Base-by-base conservation (phyloP, 2,329 filamentous ascomycete species). In the Zasmidium citrigriseum region DNA sequence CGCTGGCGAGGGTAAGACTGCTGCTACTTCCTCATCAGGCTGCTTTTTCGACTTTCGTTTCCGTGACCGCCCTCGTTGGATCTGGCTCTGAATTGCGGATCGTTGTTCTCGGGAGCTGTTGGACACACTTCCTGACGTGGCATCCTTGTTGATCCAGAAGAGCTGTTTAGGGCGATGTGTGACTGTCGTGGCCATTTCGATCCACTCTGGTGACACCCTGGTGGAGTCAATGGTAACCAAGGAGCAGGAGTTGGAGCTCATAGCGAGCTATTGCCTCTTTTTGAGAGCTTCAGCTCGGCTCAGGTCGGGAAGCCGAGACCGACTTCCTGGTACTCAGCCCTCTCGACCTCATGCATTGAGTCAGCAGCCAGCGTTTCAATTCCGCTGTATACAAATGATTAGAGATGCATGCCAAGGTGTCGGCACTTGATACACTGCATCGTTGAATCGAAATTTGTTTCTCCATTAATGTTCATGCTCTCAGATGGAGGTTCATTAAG, bases 101-200 rank as follows among this genome's bases (percentile, higher is more conserved):
- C 46, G 46, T 23, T 56, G 29, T 24, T 50, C 54, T 14, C 44
- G 22, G 7, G 54, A 50, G 23, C 46, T 56, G 3, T 56, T 27
- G 20, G 24, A 18, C 10, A 56, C 29, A 27, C 41, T 51, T 2
- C 34, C 46, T 12, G 46, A 27, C 24, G 20, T 51, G 10, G 47
- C 23, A 22, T 56, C 34, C 23, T 34, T 51, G 23, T 56, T 56
- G 22, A 56, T 45, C 54, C 54, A 56, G 34, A 56, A 46, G 12
- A 51, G 29, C 27, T 23, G 23, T n/a, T 56, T 52, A 9, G 34
- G 34, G 12, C 34, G 34, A 4, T 41, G 34, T 41, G 34, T 7
- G 7, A 41, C 34, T 9, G 16, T 41, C 12, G 5, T n/a, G 3
- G 10, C 29, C 53, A 55, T 55, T 27, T 23, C 21, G 29, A 18